These are phyloP conservation scores for Mucuna pruriens DNA, from an alignment of 306 rosid species.

Conservation along the genomic window DNA sequence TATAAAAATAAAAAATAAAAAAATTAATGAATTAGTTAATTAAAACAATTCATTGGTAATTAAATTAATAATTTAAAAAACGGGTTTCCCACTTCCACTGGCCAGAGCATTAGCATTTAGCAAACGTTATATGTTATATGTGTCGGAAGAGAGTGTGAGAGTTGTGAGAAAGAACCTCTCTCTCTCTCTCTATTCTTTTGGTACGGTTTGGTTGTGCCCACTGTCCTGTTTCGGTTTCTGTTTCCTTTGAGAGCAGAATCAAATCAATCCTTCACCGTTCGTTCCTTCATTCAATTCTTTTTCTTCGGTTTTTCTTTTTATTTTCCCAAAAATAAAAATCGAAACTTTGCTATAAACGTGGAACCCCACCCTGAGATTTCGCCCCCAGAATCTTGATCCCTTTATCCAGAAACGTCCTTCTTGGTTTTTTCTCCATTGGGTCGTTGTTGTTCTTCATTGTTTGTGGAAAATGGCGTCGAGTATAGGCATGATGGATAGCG, in stretches of 20 bases:
- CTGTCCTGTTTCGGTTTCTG: conserved; percentile 32
- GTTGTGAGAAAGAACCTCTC: background rate
- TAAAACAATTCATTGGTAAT: background rate
- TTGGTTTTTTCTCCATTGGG: conserved; percentile 13
- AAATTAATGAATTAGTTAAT: background rate
- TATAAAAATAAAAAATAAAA: background rate
- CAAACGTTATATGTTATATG: conserved; percentile 34
- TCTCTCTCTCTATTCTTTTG: background rate
- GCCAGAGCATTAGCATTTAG: background rate
- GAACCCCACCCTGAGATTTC: conserved; percentile 41
- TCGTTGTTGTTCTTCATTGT: background rate
- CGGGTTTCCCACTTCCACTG: conserved; percentile 34
- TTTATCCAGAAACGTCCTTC: background rate
- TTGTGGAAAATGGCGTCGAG: conserved; percentile 71
- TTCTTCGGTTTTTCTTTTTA: conserved; percentile 25
- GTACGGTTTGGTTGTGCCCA: conserved; percentile 18
- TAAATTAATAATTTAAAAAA: background rate
- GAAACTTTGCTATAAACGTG: conserved; percentile 10
- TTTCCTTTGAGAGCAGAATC: background rate
- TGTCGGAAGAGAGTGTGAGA: background rate
- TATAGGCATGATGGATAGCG: conserved; percentile 98
- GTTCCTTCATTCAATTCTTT: conserved; percentile 36
- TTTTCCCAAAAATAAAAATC: background rate
- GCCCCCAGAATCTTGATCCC: conserved; percentile 36
- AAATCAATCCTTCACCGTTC: conserved; percentile 39